Evolutionary conservation across 176 grass and related monocot species (phyloP).

Genomic region (Oryza meyeriana): DNA sequence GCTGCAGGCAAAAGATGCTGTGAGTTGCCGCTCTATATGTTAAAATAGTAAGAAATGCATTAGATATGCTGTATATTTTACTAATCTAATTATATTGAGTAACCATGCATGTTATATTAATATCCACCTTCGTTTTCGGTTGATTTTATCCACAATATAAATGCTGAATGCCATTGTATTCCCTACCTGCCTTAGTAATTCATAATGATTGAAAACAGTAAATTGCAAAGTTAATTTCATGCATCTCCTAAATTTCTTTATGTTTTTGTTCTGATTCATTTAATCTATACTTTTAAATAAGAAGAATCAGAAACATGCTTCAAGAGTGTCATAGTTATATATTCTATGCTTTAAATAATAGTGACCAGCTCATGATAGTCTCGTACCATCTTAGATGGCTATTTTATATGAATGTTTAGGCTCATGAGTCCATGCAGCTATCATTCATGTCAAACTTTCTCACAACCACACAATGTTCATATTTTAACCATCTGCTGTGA

Average conservation of each 20-base stretch:
- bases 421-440: background rate
- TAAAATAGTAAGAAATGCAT: background rate
- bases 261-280: background rate
- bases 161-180: background rate
- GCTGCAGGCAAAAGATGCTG: slow-evolving; percentile 75
- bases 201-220: background rate
- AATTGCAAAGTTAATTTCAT: background rate
- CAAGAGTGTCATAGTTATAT: background rate
- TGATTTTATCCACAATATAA: background rate
- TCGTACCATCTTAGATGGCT: background rate
- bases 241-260: background rate
- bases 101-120: slow-evolving; percentile 4
- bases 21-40: slow-evolving; percentile 33
- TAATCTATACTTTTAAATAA: background rate
- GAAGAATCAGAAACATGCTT: background rate
- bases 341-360: background rate
- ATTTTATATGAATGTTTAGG: background rate
- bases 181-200: background rate
- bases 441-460: background rate
- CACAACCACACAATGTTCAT: background rate
- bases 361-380: background rate
- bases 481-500: background rate
- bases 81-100: slow-evolving; percentile 3
- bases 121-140: background rate
- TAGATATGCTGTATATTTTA: background rate